These are phyloP conservation scores for Sonneratia alba DNA, from an alignment of 345 rosid species.

Conservation along the genomic window DNA sequence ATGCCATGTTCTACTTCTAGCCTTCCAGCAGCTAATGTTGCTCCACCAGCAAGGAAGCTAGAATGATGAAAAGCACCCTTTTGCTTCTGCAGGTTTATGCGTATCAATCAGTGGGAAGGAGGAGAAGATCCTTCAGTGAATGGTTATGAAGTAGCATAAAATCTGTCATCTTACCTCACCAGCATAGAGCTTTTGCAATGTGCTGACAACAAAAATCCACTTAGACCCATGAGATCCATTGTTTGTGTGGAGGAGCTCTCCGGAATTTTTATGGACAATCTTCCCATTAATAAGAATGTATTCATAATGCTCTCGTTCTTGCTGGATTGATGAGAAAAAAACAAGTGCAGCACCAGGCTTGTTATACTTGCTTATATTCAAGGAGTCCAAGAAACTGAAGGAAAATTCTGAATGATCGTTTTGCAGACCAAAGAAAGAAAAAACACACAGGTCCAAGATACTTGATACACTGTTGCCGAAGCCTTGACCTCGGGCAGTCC, in stretches of 20 bases:
- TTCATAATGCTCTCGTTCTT: constrained; percentile 26
- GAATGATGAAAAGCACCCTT: too few species aligned
- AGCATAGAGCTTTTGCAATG: constrained; percentile 24
- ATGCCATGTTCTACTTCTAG: constrained; percentile 27
- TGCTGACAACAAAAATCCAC: constrained; percentile 32
- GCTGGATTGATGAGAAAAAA: constrained; percentile 10
- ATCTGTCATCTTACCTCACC: constrained; percentile 17
- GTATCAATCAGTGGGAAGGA: not conserved
- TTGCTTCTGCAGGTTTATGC: constrained; percentile 33
- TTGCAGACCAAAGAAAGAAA: not conserved
- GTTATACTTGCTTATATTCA: not conserved
- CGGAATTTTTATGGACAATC: constrained; percentile 20
- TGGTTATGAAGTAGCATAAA: not conserved
- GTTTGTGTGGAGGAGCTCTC: constrained; percentile 21
- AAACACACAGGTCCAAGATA: constrained; percentile 30
- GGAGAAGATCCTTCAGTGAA: too few species aligned
- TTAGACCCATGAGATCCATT: constrained; percentile 14
- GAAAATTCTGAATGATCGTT: not conserved
- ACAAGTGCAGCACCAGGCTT: not conserved
- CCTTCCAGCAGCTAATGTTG: too few species aligned
- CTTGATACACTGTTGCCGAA: constrained; percentile 25
- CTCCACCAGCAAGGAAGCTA: too few species aligned
- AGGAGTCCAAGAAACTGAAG: not conserved
- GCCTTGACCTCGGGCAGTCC: constrained; percentile 29
- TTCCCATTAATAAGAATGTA: constrained; percentile 15